Percentiles rank a stretch among this genome's conserved stretches.
These are phyloP conservation scores for Furcasterigmium furcatum DNA, from an alignment of 2,329 filamentous ascomycete genomes.

Conservation along the genomic window DNA sequence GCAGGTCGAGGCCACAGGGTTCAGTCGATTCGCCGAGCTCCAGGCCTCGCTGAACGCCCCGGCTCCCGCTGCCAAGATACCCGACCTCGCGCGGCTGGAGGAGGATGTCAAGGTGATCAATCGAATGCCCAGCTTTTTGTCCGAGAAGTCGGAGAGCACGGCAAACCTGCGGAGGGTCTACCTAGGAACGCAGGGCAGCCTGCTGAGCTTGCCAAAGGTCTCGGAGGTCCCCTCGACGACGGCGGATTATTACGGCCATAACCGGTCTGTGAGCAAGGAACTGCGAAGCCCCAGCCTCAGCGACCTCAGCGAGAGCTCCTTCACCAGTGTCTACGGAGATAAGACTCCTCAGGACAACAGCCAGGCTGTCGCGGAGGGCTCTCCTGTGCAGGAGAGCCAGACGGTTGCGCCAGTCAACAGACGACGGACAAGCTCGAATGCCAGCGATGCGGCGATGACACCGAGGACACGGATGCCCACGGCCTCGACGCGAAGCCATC, in stretches of 20 bases:
- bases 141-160: constrained; percentile 55
- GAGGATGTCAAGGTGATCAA: constrained; percentile 37
- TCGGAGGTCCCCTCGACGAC: constrained; percentile 26
- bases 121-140: constrained; percentile 64
- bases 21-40: constrained; percentile 26
- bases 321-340: constrained; percentile 60
- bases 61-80: constrained; percentile 13
- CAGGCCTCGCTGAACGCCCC: constrained; percentile 14
- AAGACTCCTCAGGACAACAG: constrained; percentile 24
- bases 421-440: constrained; percentile 1
- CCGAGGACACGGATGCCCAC: neutral
- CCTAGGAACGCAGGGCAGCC: constrained; percentile 44
- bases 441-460: neutral
- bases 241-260: constrained; percentile 20
- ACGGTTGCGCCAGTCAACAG: no score
- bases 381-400: no score
- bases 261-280: constrained; percentile 9
- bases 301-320: constrained; percentile 65
- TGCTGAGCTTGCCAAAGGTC: constrained; percentile 46
- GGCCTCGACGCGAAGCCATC: constrained; percentile 3
- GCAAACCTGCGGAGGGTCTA: constrained; percentile 61
- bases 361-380: constrained; percentile 7
- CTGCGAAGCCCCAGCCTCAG: constrained; percentile 59
- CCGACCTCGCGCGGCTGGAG: constrained; percentile 12
- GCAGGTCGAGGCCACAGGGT: constrained; percentile 40